phyloP scores from a whole-genome alignment of 2,329 filamentous ascomycete species.

The Fusarium metavorans region DNA sequence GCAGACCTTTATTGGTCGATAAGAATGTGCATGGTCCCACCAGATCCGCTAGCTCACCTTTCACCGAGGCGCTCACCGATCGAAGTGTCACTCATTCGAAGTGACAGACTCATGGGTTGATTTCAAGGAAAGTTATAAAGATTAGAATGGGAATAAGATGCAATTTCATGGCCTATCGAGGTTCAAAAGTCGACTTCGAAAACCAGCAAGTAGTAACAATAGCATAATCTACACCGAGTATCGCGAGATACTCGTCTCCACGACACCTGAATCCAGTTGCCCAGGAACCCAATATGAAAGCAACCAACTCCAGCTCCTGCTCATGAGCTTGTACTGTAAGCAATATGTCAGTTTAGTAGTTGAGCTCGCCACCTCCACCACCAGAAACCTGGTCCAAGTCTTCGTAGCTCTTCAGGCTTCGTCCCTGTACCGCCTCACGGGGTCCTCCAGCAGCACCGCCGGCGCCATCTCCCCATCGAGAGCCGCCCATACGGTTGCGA shows the following conservation, averaged over 20 bases:
- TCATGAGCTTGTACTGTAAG: constrained; percentile 1
- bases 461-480: constrained; percentile 80
- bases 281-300: constrained; percentile 27
- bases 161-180: constrained; percentile 8
- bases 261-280: constrained; percentile 16
- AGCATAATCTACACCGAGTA: constrained; percentile 40
- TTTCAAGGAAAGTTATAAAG: neutral
- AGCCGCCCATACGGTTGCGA: constrained; percentile 62
- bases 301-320: constrained; percentile 31
- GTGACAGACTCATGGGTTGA: too few relatives aligned
- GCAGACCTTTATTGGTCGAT: constrained; percentile 41
- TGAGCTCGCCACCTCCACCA: constrained; percentile 83
- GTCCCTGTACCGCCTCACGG: constrained; percentile 89
- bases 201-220: constrained; percentile 15
- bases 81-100: neutral
- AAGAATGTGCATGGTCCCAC: neutral
- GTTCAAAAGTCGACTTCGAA: neutral
- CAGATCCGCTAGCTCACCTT: constrained; percentile 16
- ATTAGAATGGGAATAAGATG: neutral
- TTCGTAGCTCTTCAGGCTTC: constrained; percentile 96
- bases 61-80: constrained; percentile 23
- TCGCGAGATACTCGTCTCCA: constrained; percentile 10
- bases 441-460: constrained; percentile 84
- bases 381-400: constrained; percentile 89
- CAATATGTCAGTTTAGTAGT: constrained; percentile 73